phyloP scores from a whole-genome alignment of 768 basidiomycete genomes.

The Sistotremastrum suecicum region DNA sequence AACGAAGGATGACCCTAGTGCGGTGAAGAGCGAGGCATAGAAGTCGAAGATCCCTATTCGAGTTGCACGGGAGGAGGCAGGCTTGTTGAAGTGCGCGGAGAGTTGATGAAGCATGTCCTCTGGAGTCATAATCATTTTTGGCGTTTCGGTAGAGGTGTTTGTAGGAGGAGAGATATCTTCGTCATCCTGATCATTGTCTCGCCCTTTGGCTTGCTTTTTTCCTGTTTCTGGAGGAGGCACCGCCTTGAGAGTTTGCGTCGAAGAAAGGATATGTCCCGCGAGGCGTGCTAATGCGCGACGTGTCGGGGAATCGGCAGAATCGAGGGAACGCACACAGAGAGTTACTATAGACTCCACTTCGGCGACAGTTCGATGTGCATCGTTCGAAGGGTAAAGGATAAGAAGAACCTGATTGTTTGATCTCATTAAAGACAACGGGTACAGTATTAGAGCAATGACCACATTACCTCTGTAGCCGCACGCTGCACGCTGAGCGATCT shows the following conservation, averaged over 20 bases:
- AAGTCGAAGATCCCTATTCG: constrained; percentile 83
- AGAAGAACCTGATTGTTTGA: constrained; percentile 31
- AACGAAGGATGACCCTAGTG: constrained; percentile 63
- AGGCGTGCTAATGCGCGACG: constrained; percentile 69
- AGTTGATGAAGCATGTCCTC: constrained; percentile 74
- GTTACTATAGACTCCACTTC: constrained; percentile 70
- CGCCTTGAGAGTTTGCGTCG: constrained; percentile 59
- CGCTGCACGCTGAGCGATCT: constrained; percentile 79
- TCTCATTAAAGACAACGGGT: no score
- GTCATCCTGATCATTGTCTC: constrained; percentile 25
- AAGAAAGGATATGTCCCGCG: constrained; percentile 70
- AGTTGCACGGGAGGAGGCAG: constrained; percentile 48
- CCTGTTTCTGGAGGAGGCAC: constrained; percentile 29
- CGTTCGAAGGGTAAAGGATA: constrained; percentile 45
- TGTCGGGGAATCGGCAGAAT: constrained; percentile 72
- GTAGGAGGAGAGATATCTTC: constrained; percentile 31
- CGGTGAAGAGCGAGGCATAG: constrained; percentile 62
- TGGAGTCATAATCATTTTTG: constrained; percentile 56
- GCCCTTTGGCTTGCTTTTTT: constrained; percentile 46
- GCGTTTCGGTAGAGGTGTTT: constrained; percentile 33
- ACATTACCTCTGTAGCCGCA: constrained; percentile 64
- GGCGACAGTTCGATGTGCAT: constrained; percentile 36
- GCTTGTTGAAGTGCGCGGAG: constrained; percentile 69
- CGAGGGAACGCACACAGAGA: constrained; percentile 58
- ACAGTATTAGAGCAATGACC: no score